A percentile compares a stretch with the other conserved stretches of the same genome.
Conservation (phyloP, 129 eudicot genomes). For the Helianthus tuberosus region DNA sequence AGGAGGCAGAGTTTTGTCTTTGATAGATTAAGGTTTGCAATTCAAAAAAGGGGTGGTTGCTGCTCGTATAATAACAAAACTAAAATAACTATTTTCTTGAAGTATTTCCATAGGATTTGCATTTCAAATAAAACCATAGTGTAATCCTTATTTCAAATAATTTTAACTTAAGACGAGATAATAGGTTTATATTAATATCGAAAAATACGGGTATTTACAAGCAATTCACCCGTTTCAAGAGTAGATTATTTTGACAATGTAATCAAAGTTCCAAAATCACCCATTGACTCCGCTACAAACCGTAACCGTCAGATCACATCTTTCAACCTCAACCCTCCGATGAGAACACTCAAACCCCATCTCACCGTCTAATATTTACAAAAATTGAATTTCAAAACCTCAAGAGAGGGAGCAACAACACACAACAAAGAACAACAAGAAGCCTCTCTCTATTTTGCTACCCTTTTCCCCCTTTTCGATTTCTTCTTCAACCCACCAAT, state of each 20-base stretch:
- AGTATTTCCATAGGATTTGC: too few species aligned
- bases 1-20: too few species aligned
- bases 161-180: too few species aligned
- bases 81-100: too few species aligned
- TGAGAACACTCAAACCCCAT: conserved; percentile 16
- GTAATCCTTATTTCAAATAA: too few species aligned
- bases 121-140: too few species aligned
- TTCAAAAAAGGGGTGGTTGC: too few species aligned
- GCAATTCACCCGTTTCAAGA: too few species aligned
- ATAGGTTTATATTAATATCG: too few species aligned
- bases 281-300: conserved; percentile 2
- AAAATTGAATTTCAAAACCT: conserved; percentile 80
- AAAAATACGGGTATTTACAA: too few species aligned
- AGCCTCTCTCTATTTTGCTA: conserved; percentile 28
- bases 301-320: conserved; percentile 32
- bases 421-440: background rate
- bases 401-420: conserved; percentile 70
- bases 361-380: conserved; percentile 44
- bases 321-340: conserved; percentile 41
- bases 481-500: conserved; percentile 14
- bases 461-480: conserved; percentile 21
- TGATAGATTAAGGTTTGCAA: too few species aligned
- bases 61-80: too few species aligned
- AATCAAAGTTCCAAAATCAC: background rate
- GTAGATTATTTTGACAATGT: background rate